Evolutionary conservation across 129 eudicot genomes (phyloP).

Genomic region (carrot (Daucus carota)): DH1_v3.0 NC_030386.2:32005001-32005500

Average conservation of each 20-base stretch:
- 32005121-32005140: slow-evolving; percentile 79
- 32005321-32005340: background rate
- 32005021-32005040: slow-evolving; percentile 89
- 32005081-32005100: slow-evolving; percentile 91
- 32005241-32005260: slow-evolving; percentile 63
- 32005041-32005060: slow-evolving; percentile 81
- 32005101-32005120: slow-evolving; percentile 75
- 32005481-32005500: background rate
- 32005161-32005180: slow-evolving; percentile 94
- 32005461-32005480: background rate
- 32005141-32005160: slow-evolving; percentile 93
- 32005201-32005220: slow-evolving; percentile 88
- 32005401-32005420: slow-evolving; percentile 29
- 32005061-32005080: slow-evolving; percentile 70
- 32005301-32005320: slow-evolving; percentile 30
- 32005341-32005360: slow-evolving; percentile 7
- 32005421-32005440: slow-evolving; percentile 30
- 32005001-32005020: slow-evolving; percentile 84
- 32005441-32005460: background rate
- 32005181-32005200: slow-evolving; percentile 59
- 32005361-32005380: slow-evolving; percentile 20
- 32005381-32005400: slow-evolving; percentile 28
- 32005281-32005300: slow-evolving; percentile 37
- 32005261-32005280: slow-evolving; percentile 67
- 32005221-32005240: slow-evolving; percentile 83